Percentiles rank a stretch among this genome's conserved stretches.
Conservation (phyloP, 345 rosid species). For the Cardiospermum halicacabum region DNA sequence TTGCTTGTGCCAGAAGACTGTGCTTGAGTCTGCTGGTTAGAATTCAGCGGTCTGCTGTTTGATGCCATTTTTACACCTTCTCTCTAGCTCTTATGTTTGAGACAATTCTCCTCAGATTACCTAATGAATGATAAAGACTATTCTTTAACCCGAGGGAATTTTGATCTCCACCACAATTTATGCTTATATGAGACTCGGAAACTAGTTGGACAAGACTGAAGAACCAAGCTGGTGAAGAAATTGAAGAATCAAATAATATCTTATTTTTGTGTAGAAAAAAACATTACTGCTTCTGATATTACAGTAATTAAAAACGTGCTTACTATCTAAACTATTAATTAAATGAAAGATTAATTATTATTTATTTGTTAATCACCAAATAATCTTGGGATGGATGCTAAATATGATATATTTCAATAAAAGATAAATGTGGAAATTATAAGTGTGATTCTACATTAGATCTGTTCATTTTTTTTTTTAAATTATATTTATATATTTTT, state of each 20-base stretch:
- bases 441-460: no score
- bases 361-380: no score
- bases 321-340: not conserved
- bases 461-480: not conserved
- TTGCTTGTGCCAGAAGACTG: slow-evolving; percentile 48
- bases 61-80: slow-evolving; percentile 31
- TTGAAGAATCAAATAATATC: not conserved
- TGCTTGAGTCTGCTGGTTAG: slow-evolving; percentile 20
- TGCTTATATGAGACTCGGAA: not conserved
- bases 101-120: not conserved
- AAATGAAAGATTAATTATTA: not conserved
- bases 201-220: not conserved
- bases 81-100: not conserved
- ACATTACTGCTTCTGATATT: no score
- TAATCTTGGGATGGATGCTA: no score
- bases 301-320: not conserved
- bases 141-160: not conserved
- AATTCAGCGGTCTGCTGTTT: slow-evolving; percentile 16
- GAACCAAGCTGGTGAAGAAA: not conserved
- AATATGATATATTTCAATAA: no score
- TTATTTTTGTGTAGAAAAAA: not conserved
- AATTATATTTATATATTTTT: not conserved
- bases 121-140: not conserved
- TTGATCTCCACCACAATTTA: not conserved
- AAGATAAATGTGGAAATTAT: no score